Evolutionary conservation across 768 basidiomycete species (phyloP).

Genomic region (Mycena latifolia): DNA sequence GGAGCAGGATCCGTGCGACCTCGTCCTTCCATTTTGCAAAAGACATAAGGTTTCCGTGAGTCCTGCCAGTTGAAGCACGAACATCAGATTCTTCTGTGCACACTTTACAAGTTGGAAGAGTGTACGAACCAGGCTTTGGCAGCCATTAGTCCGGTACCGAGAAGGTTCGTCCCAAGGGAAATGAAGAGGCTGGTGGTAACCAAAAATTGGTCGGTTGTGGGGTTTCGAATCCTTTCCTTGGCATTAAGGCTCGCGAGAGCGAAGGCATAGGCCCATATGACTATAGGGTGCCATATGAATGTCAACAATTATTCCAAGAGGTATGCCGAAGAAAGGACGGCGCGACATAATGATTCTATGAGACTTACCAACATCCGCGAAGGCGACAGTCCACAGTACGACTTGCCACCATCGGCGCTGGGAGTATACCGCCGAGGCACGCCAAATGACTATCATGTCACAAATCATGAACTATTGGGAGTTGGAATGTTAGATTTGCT

Average conservation of each 20-base stretch:
- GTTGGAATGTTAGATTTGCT: background rate
- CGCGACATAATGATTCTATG: too few relatives aligned
- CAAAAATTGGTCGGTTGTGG: background rate
- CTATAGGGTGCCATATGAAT: too few relatives aligned
- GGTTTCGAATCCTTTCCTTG: background rate
- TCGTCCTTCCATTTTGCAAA: constrained; percentile 3
- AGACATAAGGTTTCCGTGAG: background rate
- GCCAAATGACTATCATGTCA: constrained; percentile 30
- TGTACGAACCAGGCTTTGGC: background rate
- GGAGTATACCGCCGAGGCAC: constrained; percentile 19
- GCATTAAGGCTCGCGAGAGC: background rate
- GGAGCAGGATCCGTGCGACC: constrained; percentile 19
- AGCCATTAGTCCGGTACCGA: background rate
- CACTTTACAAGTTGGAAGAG: background rate
- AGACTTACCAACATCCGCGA: constrained; percentile 20
- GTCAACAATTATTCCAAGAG: too few relatives aligned
- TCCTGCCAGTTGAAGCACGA: background rate
- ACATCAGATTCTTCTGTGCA: background rate
- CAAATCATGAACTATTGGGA: constrained; percentile 24
- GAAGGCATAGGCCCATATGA: background rate
- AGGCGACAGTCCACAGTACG: constrained; percentile 1
- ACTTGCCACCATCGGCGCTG: background rate
- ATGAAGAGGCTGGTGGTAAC: background rate
- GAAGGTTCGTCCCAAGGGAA: background rate
- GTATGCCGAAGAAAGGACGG: too few relatives aligned